Conservation (phyloP, 805 yeast genomes). For the Blastobotrys americana region DNA sequence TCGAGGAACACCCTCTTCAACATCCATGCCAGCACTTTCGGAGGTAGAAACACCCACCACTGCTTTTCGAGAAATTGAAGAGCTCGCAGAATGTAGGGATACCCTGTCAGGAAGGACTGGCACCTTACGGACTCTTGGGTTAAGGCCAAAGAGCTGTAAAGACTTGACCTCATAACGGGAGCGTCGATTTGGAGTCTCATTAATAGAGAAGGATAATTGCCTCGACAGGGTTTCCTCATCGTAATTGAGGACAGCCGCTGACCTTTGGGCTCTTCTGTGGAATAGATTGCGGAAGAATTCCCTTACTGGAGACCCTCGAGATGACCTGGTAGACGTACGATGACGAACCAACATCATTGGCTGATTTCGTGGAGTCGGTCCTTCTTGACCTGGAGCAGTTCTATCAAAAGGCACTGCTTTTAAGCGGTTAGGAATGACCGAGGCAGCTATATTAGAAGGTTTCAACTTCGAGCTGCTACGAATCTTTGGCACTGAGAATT, state of each 20-base stretch:
- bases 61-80: not conserved
- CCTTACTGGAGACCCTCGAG: constrained; percentile 13
- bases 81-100: not conserved
- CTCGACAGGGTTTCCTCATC: constrained; percentile 8
- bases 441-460: too few species aligned
- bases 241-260: constrained; percentile 9
- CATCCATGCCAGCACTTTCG: not conserved
- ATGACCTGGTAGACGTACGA: constrained; percentile 5
- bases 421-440: too few species aligned
- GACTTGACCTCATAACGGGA: constrained; percentile 12
- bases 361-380: constrained; percentile 1
- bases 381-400: not conserved
- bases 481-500: too few species aligned
- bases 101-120: not conserved
- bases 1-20: not conserved
- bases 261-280: constrained; percentile 4
- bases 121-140: constrained; percentile 5
- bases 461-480: too few species aligned
- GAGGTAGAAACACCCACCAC: not conserved
- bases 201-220: constrained; percentile 17
- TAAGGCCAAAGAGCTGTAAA: constrained; percentile 11
- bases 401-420: not conserved
- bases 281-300: constrained; percentile 11
- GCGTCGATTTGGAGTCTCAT: constrained; percentile 8
- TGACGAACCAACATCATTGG: constrained; percentile 17